These are phyloP conservation scores for Annulohypoxylon nitens DNA, from an alignment of 495 filamentous ascomycete genomes.

Conservation along the genomic window DNA sequence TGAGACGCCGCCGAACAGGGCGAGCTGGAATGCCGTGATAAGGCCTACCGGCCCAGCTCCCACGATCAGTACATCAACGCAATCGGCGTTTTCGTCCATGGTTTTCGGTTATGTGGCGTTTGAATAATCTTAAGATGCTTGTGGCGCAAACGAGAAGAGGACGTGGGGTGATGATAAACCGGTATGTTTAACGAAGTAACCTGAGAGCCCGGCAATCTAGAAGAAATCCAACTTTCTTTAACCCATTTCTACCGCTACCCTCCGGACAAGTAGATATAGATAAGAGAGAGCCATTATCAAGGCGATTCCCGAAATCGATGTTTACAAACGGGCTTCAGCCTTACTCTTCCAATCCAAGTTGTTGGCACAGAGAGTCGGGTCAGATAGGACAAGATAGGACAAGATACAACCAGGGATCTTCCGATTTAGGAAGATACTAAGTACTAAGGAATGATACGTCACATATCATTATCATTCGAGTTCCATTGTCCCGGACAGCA, in stretches of 20 bases:
- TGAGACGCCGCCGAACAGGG: conserved; percentile 64
- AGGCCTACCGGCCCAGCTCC: conserved; percentile 78
- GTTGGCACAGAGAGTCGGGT: not conserved
- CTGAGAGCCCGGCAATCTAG: not conserved
- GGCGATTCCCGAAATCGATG: not conserved
- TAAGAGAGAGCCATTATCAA: not conserved
- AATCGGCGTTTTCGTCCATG: conserved; percentile 30
- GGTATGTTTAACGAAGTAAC: conserved; percentile 2
- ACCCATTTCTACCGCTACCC: not conserved
- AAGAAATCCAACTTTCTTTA: not conserved
- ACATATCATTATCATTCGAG: not conserved
- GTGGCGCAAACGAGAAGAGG: not conserved
- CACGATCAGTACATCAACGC: conserved; percentile 68
- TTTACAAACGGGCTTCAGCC: not conserved
- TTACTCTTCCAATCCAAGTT: not conserved
- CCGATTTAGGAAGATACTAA: not conserved
- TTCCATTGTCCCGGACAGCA: not conserved
- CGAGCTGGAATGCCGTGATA: conserved; percentile 74
- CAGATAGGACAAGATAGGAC: not conserved
- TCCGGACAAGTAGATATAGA: not conserved
- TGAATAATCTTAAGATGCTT: not conserved
- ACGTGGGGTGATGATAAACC: conserved; percentile 13
- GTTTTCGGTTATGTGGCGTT: not conserved
- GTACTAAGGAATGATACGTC: not conserved
- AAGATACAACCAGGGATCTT: not conserved